Evolutionary conservation across 176 grass and related monocot species (phyloP).

Genomic region (Juncus effusus): DNA sequence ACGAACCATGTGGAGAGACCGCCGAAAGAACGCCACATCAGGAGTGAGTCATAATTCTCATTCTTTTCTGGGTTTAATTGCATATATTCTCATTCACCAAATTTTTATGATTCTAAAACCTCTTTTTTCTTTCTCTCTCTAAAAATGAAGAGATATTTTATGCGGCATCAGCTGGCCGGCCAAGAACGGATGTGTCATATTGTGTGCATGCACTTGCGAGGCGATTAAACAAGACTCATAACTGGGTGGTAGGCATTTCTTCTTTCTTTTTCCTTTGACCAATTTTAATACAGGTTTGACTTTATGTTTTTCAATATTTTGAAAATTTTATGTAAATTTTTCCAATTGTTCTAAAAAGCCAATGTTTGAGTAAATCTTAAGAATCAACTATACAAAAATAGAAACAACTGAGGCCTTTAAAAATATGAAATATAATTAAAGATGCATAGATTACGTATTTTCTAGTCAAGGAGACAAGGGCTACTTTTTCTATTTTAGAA

Average conservation of each 20-base stretch:
- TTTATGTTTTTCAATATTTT: not conserved
- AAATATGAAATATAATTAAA: too few species aligned
- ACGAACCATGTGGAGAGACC: conserved; percentile 43
- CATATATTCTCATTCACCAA: not conserved
- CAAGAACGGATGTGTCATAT: conserved; percentile 72
- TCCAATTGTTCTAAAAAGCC: too few species aligned
- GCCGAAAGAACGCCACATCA: conserved; percentile 37
- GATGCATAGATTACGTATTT: too few species aligned
- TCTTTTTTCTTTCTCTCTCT: not conserved
- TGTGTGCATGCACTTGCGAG: conserved; percentile 68
- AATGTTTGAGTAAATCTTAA: too few species aligned
- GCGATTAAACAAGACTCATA: conserved; percentile 84
- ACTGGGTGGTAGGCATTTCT: conserved; percentile 68
- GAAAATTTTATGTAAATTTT: too few species aligned
- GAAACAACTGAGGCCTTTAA: too few species aligned
- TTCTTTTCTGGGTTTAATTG: not conserved
- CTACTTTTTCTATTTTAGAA: too few species aligned
- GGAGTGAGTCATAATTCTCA: conserved; percentile 26
- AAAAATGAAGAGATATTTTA: conserved; percentile 52
- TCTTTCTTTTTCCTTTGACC: not conserved
- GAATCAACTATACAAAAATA: too few species aligned
- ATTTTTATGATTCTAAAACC: not conserved
- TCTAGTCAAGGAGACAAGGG: too few species aligned
- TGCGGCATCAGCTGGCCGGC: conserved; percentile 48
- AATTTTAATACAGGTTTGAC: conserved; percentile 17